These are phyloP conservation scores for Aspergillus ostianus DNA, from an alignment of 495 filamentous ascomycete species.

Conservation along the genomic window DNA sequence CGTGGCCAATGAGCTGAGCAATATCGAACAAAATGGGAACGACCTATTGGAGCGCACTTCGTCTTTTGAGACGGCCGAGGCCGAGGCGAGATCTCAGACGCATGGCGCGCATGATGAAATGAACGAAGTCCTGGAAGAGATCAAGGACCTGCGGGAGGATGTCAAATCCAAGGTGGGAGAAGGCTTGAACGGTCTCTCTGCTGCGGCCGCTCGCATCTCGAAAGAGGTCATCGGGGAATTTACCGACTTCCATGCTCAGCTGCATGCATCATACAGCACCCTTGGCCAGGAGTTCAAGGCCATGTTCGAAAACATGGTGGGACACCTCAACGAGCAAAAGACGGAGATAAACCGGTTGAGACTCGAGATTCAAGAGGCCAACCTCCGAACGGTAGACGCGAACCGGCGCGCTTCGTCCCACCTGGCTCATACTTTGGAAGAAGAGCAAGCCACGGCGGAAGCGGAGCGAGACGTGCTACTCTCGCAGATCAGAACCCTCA, in stretches of 20 bases:
- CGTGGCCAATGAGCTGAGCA: conserved; percentile 66
- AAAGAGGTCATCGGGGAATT: conserved; percentile 89
- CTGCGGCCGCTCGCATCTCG: conserved; percentile 82
- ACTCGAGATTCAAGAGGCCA: conserved; percentile 65
- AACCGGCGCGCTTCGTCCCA: conserved; percentile 62
- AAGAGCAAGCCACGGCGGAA: conserved; percentile 73
- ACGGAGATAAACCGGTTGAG: conserved; percentile 70
- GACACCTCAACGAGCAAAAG: conserved; percentile 73
- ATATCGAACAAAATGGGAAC: conserved; percentile 61
- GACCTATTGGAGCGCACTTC: conserved; percentile 66
- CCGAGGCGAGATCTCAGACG: conserved; percentile 65
- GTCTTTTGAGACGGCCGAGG: conserved; percentile 63
- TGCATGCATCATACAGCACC: conserved; percentile 82
- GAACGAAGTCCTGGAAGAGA: conserved; percentile 88
- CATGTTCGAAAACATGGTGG: conserved; percentile 77
- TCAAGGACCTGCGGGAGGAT: conserved; percentile 80
- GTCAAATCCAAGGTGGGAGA: conserved; percentile 83
- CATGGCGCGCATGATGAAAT: conserved; percentile 76
- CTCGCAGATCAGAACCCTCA: conserved; percentile 68
- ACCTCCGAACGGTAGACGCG: conserved; percentile 60
- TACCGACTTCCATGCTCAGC: conserved; percentile 71
- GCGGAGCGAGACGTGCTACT: conserved; percentile 72
- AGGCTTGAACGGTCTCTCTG: conserved; percentile 79
- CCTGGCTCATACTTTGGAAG: conserved; percentile 68
- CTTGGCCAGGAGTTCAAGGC: conserved; percentile 85